These are phyloP conservation scores for Zychaea mexicana DNA, from an alignment of 371 early-diverging fungal species.

Conservation along the genomic window DNA sequence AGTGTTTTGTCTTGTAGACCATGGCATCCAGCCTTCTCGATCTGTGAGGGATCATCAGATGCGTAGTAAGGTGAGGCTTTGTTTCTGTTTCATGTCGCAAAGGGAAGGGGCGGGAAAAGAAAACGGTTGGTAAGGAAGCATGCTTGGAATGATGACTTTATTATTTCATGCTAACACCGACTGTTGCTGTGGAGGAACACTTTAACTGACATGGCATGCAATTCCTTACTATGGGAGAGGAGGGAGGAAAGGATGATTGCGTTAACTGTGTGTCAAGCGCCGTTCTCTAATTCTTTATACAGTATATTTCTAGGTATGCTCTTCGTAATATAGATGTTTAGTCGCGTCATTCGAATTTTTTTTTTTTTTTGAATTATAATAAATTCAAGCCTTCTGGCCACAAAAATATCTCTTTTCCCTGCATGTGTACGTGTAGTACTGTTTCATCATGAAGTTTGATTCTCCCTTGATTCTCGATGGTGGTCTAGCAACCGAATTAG, in stretches of 20 bases:
- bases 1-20: too few species aligned
- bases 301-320: too few species aligned
- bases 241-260: not conserved
- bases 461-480: constrained; percentile 54
- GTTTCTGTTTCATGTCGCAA: not conserved
- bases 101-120: not conserved
- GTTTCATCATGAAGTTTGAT: constrained; percentile 25
- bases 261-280: too few species aligned
- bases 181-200: not conserved
- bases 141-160: not conserved
- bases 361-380: too few species aligned
- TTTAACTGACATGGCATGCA: not conserved
- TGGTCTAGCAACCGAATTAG: constrained; percentile 53
- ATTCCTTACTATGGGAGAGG: not conserved
- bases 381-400: too few species aligned
- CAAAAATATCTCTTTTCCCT: not conserved
- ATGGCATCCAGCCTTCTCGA: too few species aligned
- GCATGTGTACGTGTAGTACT: too few species aligned
- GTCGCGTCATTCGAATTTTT: too few species aligned
- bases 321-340: too few species aligned
- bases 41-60: too few species aligned
- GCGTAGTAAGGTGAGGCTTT: too few species aligned
- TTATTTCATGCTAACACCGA: constrained; percentile 14
- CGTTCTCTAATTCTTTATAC: too few species aligned
- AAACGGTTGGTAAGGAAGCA: not conserved